phyloP scores from a whole-genome alignment of 441 rosid species.

The Bocquillonia castaneifolia region DNA sequence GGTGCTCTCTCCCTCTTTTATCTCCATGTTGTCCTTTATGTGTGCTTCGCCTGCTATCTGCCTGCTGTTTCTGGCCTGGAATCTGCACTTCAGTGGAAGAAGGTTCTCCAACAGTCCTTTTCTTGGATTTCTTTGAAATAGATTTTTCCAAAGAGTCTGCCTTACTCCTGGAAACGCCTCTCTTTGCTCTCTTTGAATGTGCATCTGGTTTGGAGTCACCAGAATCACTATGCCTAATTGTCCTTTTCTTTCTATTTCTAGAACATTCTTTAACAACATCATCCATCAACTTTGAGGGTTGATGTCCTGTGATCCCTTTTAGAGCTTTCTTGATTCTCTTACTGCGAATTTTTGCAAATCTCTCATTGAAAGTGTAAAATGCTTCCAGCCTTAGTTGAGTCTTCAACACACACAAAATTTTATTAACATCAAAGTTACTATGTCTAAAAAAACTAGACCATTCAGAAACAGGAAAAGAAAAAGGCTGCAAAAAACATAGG shows the following conservation, averaged over 20 bases:
- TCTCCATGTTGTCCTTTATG: conserved; percentile 28
- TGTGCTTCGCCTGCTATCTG: conserved; percentile 14
- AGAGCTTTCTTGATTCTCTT: conserved; percentile 85
- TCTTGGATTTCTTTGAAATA: conserved; percentile 34
- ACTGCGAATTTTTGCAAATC: conserved; percentile 92
- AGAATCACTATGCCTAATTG: conserved; percentile 25
- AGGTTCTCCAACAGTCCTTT: conserved; percentile 27
- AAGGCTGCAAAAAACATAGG: conserved; percentile 5
- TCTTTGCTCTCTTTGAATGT: conserved; percentile 31
- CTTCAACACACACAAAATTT: conserved; percentile 36
- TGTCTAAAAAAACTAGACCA: background rate
- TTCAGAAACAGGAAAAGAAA: background rate
- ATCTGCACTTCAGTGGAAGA: conserved; percentile 24
- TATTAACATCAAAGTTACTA: conserved; percentile 19
- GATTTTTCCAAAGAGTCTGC: conserved; percentile 29
- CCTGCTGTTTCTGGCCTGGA: conserved; percentile 19
- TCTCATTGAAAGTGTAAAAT: conserved; percentile 89
- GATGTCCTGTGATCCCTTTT: conserved; percentile 71
- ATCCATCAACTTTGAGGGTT: conserved; percentile 39
- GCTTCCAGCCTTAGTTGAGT: conserved; percentile 96
- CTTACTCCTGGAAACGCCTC: conserved; percentile 29
- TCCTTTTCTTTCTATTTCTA: conserved; percentile 39
- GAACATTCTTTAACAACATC: conserved; percentile 38
- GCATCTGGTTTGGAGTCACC: conserved; percentile 32
- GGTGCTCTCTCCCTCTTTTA: conserved; percentile 25